Evolutionary conservation across 179 eudicot genomes (phyloP).

Genomic region (Nepenthes alata): DNA sequence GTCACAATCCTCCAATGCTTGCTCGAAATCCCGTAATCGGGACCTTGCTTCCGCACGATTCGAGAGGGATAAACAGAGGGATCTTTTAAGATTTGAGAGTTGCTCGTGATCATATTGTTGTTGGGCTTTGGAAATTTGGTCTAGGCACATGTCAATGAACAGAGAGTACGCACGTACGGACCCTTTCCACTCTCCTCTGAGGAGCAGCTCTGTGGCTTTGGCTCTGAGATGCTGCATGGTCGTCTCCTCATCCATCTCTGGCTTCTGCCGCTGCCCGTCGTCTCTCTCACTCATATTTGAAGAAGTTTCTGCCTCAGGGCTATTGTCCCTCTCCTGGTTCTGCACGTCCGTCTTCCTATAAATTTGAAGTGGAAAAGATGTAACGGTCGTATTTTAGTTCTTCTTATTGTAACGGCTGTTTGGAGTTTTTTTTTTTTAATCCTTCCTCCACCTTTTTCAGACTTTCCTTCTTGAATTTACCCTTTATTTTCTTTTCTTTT

Average conservation of each 20-base stretch:
- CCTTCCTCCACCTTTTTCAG: no score
- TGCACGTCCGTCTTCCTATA: no score
- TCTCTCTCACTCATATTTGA: not conserved
- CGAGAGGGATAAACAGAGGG: conserved; percentile 68
- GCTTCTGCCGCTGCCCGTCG: not conserved
- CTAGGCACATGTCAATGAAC: conserved; percentile 50
- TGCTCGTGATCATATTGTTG: conserved; percentile 17
- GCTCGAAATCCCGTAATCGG: conserved; percentile 21
- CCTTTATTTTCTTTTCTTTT: no score
- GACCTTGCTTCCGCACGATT: conserved; percentile 64
- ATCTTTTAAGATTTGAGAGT: conserved; percentile 35
- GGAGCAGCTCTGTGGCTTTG: conserved; percentile 68
- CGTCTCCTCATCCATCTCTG: conserved; percentile 37
- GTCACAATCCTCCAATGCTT: conserved; percentile 56
- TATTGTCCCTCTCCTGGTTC: no score
- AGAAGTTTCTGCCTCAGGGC: not conserved
- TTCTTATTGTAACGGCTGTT: no score
- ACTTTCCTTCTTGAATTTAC: no score
- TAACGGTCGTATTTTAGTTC: no score
- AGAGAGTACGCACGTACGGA: conserved; percentile 49
- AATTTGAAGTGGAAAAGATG: no score
- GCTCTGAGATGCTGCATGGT: conserved; percentile 56
- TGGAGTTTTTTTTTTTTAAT: no score
- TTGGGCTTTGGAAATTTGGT: conserved; percentile 18
- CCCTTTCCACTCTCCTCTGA: conserved; percentile 55